Conservation (phyloP, 2,329 filamentous ascomycete genomes). For the Fusarium compactum region DNA sequence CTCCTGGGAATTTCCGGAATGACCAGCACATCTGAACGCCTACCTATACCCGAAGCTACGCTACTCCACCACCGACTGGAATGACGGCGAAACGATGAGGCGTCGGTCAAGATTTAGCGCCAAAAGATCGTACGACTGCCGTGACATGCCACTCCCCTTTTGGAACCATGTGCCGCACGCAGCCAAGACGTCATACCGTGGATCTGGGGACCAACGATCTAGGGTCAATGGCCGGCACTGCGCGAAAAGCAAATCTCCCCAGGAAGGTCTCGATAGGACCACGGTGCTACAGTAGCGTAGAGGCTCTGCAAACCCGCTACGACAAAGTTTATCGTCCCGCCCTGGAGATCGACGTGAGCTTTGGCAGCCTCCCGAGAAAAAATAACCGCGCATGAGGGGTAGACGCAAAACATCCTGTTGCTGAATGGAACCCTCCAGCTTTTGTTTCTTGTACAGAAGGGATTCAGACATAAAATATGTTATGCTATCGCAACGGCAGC, state of each 20-base stretch:
- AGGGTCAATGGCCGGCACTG: slow-evolving; percentile 45
- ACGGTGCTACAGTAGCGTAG: slow-evolving; percentile 10
- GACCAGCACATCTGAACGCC: slow-evolving; percentile 15
- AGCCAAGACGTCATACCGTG: slow-evolving; percentile 48
- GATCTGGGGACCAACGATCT: slow-evolving; percentile 43
- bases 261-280: slow-evolving; percentile 25
- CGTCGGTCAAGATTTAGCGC: slow-evolving; percentile 42
- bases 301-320: slow-evolving; percentile 36
- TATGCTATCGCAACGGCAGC: background rate
- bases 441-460: slow-evolving; percentile 8
- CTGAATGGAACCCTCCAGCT: slow-evolving; percentile 2
- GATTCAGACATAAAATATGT: background rate
- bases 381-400: slow-evolving; percentile 35
- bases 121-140: slow-evolving; percentile 48
- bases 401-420: slow-evolving; percentile 25
- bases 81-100: slow-evolving; percentile 43
- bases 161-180: slow-evolving; percentile 44
- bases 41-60: slow-evolving; percentile 27
- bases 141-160: slow-evolving; percentile 43
- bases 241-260: slow-evolving; percentile 47
- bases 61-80: slow-evolving; percentile 31
- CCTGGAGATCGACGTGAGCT: slow-evolving; percentile 43
- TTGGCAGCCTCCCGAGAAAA: slow-evolving; percentile 29
- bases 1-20: slow-evolving; percentile 18
- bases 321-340: slow-evolving; percentile 44